Percentiles rank a stretch among this genome's conserved stretches.
These are phyloP conservation scores for Penicillium malachiteum DNA, from an alignment of 495 filamentous ascomycete genomes.

Conservation along the genomic window DNA sequence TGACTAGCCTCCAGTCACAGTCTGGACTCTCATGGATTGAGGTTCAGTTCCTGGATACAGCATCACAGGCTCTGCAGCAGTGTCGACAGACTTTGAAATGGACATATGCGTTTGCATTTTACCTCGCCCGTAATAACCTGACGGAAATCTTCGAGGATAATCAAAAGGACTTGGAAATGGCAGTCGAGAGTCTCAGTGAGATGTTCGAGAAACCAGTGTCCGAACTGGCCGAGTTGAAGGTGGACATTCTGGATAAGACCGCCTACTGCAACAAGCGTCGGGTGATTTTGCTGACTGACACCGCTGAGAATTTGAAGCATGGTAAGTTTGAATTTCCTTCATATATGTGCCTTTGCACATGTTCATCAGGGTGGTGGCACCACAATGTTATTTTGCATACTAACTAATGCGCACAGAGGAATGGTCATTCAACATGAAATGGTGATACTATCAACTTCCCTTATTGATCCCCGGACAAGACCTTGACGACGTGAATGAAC, in stretches of 20 bases:
- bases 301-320: constrained; percentile 83
- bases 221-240: constrained; percentile 82
- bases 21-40: constrained; percentile 99
- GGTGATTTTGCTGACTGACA: constrained; percentile 85
- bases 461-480: background rate
- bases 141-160: constrained; percentile 99
- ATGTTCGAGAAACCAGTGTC: constrained; percentile 95
- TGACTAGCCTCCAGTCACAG: constrained; percentile 88
- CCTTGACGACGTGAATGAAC: constrained; percentile 40
- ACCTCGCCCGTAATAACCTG: constrained; percentile 89
- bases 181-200: constrained; percentile 89
- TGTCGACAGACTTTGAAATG: constrained; percentile 97
- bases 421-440: constrained; percentile 48
- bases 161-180: constrained; percentile 96
- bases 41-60: constrained; percentile 91
- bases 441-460: constrained; percentile 21
- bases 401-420: constrained; percentile 27
- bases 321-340: constrained; percentile 54
- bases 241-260: constrained; percentile 98
- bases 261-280: constrained; percentile 91
- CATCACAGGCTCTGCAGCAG: constrained; percentile 89
- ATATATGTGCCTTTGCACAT: background rate
- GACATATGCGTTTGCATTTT: constrained; percentile 99
- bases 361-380: too few relatives aligned
- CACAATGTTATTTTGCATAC: background rate